Base-by-base conservation (phyloP, 2,329 filamentous ascomycete genomes). In the Anthostomella pinea region DNA sequence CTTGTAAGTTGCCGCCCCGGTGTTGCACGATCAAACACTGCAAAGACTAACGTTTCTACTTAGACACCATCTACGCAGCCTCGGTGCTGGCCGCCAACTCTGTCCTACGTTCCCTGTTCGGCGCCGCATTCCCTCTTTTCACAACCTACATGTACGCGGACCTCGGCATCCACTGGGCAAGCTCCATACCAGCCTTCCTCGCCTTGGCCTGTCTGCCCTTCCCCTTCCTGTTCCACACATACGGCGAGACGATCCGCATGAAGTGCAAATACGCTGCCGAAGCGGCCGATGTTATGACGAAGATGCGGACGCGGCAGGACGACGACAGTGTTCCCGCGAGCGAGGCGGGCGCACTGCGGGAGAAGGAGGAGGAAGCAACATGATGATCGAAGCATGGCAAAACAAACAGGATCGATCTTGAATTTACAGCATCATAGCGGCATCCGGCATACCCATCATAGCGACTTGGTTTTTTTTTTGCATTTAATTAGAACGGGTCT, bases 131-230 rank as follows among this genome's bases (percentile, higher is more conserved):
- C 59, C 79, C 78, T 1, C 64, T 83, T 3, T 82, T 82, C 57
- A 79, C 77, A 6, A 65, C 46, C 3, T 42, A 52, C 18, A 77
- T 79, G 72, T 79, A 76, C 54, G 22, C 66, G 3, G 64, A 70
- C 37, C 68, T 84, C 3, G 83, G 85, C 30, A 81, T 85, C 38
- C 83, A 89, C 64, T 90, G 85, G 86, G 86, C 83, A 1, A 79
- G 73, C 21, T 79, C 77, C 0, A 67, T 91, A 10, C 85, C 85
- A 0, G 87, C 80, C 1, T 90, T 91, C 64, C 67, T 91, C 3
- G 77, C 84, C 0, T 59, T 89, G 3, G 73, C 72, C 8, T 89
- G 85, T 60, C 67, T 87, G 13, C 84, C 86, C 0, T 83, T 86
- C 53, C 85, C 86, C 0, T 83, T 85, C 60, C 59, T 91, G 11